A percentile compares a stretch with the other conserved stretches of the same genome.
Conservation (phyloP, 179 eudicot species). For the Carnegiea gigantea region DNA sequence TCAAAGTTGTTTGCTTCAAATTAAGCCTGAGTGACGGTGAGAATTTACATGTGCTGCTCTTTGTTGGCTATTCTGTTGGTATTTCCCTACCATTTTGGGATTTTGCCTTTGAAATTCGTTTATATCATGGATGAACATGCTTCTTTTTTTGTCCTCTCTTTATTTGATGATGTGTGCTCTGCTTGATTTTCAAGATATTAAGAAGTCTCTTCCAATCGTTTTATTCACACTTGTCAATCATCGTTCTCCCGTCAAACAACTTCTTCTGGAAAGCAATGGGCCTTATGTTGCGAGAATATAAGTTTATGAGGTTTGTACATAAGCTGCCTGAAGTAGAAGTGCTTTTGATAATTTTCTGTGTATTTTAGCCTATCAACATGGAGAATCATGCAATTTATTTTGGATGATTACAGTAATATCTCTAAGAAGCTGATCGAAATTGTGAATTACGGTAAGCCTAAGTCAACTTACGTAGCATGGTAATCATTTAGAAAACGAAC, state of each 20-base stretch:
- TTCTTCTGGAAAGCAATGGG: constrained; percentile 83
- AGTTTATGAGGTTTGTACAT: constrained; percentile 72
- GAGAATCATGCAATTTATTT: background rate
- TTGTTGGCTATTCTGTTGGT: background rate
- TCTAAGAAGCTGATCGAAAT: background rate
- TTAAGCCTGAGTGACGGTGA: too few species aligned
- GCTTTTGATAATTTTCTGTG: background rate
- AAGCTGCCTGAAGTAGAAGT: background rate
- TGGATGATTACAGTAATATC: background rate
- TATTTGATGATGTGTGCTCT: background rate
- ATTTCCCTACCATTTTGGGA: background rate
- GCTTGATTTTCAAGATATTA: background rate
- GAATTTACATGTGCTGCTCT: background rate
- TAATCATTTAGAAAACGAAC: background rate
- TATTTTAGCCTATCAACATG: background rate
- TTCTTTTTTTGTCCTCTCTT: background rate
- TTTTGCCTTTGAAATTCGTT: background rate
- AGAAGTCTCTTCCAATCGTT: background rate
- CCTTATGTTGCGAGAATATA: constrained; percentile 81
- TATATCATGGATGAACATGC: background rate
- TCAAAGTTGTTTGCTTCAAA: too few species aligned
- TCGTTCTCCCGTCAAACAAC: constrained; percentile 11
- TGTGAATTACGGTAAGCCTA: background rate
- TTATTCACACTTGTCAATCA: background rate
- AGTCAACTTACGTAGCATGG: background rate